Conservation (phyloP, 2,329 filamentous ascomycete species). For the Talaromyces sp. region DNA sequence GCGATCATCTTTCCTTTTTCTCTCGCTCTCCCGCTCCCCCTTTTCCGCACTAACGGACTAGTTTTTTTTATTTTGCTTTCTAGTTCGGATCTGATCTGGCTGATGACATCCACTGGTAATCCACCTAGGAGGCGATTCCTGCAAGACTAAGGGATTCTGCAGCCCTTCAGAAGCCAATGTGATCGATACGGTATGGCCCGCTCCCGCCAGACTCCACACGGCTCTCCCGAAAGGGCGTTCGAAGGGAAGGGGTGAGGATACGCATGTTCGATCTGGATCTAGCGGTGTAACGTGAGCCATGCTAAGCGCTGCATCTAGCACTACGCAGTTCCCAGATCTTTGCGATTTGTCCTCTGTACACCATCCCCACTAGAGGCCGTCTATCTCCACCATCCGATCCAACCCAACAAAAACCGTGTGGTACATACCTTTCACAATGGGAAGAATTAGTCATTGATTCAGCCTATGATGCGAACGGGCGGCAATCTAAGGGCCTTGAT, state of each 20-base stretch:
- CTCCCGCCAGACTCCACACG: slow-evolving; percentile 4
- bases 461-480: not conserved
- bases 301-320: slow-evolving; percentile 14
- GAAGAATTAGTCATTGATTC: not conserved
- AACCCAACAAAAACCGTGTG: not conserved
- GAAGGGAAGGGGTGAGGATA: not conserved
- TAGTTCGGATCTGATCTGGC: slow-evolving; percentile 11
- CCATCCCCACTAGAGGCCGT: not conserved
- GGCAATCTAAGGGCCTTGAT: not conserved
- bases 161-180: slow-evolving; percentile 21
- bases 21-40: not conserved
- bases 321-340: slow-evolving; percentile 3
- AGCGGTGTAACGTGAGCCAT: slow-evolving; percentile 29
- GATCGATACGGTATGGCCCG: slow-evolving; percentile 20
- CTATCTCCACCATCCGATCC: not conserved
- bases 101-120: slow-evolving; percentile 1
- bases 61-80: not conserved
- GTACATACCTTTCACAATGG: too few relatives aligned
- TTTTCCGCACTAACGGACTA: not conserved
- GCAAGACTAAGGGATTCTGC: slow-evolving; percentile 14
- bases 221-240: not conserved
- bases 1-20: not conserved
- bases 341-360: slow-evolving; percentile 5
- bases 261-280: slow-evolving; percentile 23
- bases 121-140: slow-evolving; percentile 1